These are phyloP conservation scores for Lactarius hengduanensis DNA, from an alignment of 768 basidiomycete species.

Conservation along the genomic window DNA sequence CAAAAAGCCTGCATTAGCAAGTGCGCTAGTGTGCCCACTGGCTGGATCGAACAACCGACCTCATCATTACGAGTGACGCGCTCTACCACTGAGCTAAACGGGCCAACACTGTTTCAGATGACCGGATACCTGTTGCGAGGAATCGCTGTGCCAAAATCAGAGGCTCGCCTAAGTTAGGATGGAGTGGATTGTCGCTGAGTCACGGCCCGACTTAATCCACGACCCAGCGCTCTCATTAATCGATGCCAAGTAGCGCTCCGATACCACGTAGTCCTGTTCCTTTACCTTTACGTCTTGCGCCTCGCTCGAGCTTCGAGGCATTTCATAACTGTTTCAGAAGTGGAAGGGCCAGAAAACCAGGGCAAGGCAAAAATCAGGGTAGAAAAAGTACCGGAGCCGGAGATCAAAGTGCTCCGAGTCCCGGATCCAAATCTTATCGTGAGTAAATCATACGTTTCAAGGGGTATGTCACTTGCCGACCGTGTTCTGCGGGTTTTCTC, in stretches of 20 bases:
- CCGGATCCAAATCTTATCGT: background rate
- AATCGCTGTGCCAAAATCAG: too few relatives aligned
- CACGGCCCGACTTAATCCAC: too few relatives aligned
- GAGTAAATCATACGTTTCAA: background rate
- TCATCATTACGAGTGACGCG: constrained; percentile 34
- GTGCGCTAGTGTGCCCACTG: constrained; percentile 23
- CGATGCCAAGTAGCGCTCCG: background rate
- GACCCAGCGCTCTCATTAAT: background rate
- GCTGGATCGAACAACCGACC: constrained; percentile 32
- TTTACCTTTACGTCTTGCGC: background rate
- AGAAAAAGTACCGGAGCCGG: background rate
- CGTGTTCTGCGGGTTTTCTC: background rate
- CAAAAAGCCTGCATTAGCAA: too few relatives aligned
- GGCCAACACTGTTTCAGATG: constrained; percentile 13
- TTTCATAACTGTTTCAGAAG: too few relatives aligned
- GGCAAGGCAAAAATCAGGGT: too few relatives aligned
- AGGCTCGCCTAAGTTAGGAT: too few relatives aligned
- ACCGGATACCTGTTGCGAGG: too few relatives aligned
- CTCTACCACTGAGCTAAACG: constrained; percentile 36
- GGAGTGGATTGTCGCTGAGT: too few relatives aligned
- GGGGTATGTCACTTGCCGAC: background rate
- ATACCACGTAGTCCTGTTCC: background rate
- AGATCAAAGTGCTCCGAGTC: background rate
- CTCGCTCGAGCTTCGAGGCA: background rate
- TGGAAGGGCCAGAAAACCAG: too few relatives aligned